Evolutionary conservation across 2,329 filamentous ascomycete genomes (phyloP), one percentile per base, ranked within the genome.

Genomic region (Xylariomycetidae sp.): DNA sequence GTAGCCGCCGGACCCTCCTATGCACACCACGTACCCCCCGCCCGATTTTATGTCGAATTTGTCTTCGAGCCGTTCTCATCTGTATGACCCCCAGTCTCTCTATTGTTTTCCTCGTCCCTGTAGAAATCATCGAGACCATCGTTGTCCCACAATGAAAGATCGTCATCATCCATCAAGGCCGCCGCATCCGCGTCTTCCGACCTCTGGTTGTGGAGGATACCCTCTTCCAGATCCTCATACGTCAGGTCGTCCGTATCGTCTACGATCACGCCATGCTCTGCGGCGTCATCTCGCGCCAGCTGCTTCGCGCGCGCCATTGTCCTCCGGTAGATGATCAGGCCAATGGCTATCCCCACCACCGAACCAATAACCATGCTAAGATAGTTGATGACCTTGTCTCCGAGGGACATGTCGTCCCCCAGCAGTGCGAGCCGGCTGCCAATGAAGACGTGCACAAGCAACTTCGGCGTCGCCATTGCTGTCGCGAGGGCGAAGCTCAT

Each of bases 401-500:
- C 72, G 3, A 74, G 62, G 40, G 85, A 80, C 90, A 97, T 96
- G 47, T 83, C 76, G 54, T 86, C 87, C 42, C 82, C 85, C 20
- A 98, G 77, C 33, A 82, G 70, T 27, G 87, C 88, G 12, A 98
- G 69, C 35, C 88, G 77, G 52, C 77, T 82, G 41, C 92, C 92
- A 51, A 98, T 88, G 63, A 96, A 98, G 49, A 94, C 79, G 56
- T 94, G 87, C 31, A 98, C 80, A 38, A 97, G 70, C 13, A 98
- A 70, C 54, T 97, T 98, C 6, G 92, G 92, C 11, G 72, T 77
- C 9, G 88, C 81, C 12, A 90, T 66, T 3, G 86, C 82, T 0
- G 90, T 97, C 5, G 92, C 90, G 28, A 88, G 58, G 19, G 81
- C 82, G 63, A 94, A 97, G 29, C 76, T 76, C 40, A 73, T 58